phyloP scores from a whole-genome alignment of 2,329 filamentous ascomycete species.

The Sporothrix humicola region DNA sequence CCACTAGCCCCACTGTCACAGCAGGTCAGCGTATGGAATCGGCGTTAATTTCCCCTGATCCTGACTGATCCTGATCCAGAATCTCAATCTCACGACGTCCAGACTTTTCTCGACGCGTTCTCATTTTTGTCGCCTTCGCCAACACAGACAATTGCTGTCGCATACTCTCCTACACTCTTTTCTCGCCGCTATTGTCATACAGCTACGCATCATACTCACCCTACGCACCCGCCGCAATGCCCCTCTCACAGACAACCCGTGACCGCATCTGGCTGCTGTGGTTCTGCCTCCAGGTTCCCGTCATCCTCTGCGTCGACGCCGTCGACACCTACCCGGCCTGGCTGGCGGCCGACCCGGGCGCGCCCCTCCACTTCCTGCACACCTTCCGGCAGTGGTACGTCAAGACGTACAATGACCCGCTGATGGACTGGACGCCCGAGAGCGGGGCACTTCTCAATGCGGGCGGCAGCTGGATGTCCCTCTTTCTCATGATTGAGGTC shows the following conservation, averaged over 20 bases:
- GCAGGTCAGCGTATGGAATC: not conserved
- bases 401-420: conserved; percentile 58
- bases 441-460: too few species aligned
- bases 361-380: conserved; percentile 57
- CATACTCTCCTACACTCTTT: not conserved
- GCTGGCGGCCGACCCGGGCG: conserved; percentile 50
- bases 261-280: conserved; percentile 46
- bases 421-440: conserved; percentile 50
- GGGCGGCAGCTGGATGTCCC: conserved; percentile 55
- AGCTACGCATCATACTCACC: too few species aligned
- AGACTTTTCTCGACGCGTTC: not conserved
- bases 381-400: conserved; percentile 56
- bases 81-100: not conserved
- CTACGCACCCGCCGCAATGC: not conserved
- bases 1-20: not conserved
- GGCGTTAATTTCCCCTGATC: conserved; percentile 3
- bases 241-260: conserved; percentile 25
- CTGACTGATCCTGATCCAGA: not conserved
- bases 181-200: not conserved
- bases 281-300: conserved; percentile 44
- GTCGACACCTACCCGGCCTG: conserved; percentile 58
- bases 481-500: conserved; percentile 58
- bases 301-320: conserved; percentile 55
- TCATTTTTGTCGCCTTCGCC: not conserved
- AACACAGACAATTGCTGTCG: not conserved